Evolutionary conservation across 257 asterid genomes (phyloP).

Genomic region (Solanum tacnaense): DNA sequence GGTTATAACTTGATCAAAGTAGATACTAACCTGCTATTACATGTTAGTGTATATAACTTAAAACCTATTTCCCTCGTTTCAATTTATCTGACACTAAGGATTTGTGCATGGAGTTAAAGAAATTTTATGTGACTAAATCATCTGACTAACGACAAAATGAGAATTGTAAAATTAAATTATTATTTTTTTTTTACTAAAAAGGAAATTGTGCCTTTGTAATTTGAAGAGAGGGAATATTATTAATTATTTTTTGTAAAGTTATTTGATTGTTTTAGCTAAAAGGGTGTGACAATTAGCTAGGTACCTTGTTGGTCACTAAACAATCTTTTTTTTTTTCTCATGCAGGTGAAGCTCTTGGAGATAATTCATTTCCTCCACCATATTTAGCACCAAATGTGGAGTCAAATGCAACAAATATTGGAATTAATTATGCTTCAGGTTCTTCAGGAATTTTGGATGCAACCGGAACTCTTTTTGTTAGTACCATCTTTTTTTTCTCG

Average conservation of each 20-base stretch:
- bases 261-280: neutral
- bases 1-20: neutral
- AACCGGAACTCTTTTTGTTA: conserved; percentile 43
- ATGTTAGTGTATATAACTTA: no score
- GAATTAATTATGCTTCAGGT: conserved; percentile 55
- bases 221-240: neutral
- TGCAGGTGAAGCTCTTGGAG: conserved; percentile 36
- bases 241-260: neutral
- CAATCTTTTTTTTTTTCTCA: neutral
- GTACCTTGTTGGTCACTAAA: neutral
- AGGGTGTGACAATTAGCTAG: neutral
- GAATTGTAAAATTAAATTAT: neutral
- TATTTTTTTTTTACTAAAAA: no score
- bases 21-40: neutral
- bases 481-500: neutral
- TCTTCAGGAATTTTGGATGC: conserved; percentile 53
- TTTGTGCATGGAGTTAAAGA: no score
- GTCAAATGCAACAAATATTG: conserved; percentile 17
- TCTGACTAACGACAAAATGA: neutral
- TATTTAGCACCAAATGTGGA: conserved; percentile 29
- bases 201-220: neutral
- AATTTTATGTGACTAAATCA: neutral
- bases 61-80: neutral
- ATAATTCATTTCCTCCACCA: conserved; percentile 39
- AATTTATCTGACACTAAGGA: neutral